Evolutionary conservation across 1,284 basidiomycete species (phyloP), one percentile per base, ranked within the genome.

Genomic region (Flammula alnicola): DNA sequence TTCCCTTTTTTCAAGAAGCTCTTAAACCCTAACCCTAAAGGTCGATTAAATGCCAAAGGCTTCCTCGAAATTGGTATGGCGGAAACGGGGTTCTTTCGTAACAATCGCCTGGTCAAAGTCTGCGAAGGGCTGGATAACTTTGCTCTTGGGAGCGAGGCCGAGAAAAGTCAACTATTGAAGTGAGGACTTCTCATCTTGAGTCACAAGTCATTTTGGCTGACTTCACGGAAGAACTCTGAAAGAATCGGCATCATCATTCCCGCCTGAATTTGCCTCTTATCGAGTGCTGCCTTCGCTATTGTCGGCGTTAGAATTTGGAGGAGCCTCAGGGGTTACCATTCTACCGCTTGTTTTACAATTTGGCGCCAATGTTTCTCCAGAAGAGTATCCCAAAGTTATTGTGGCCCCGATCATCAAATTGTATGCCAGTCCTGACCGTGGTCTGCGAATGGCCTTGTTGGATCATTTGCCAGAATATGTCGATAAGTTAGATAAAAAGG

Each of bases 371-470:
- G 77, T 90, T 0, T 72, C 89, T 0, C 79, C 84, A 0, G 79
- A 85, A 20, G 89, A 95, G 46, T 96, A 95, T 61, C 63, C 76
- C 2, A 79, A 79, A 35, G 68, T 82, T 1, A 82, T 97, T 10
- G 69, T 95, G 1, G 80, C 80, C 3, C 93, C 95, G 1, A 76
- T 98, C 0, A 78, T 93, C 39, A 92, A 88, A 66, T 76, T 97
- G 20, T 98, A 82, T 59, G 80, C 88, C 1, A 94, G 86, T 57
- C 90, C 93, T 0, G 95, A 99, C 69, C 82, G 97, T 38, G 94
- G 93, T 0, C 95, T 91, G 16, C 80, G 96, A 22, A 96, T 99
- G 88, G 94, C 93, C 1, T 71, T 99, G 30, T 78, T 99, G 10
- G 95, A 98, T 37, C 86, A 89, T 30, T 70, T 99, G 29, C 75